phyloP scores from a whole-genome alignment of 1,139 yeast genomes.

The Groenewaldozyma auringiensis region DNA sequence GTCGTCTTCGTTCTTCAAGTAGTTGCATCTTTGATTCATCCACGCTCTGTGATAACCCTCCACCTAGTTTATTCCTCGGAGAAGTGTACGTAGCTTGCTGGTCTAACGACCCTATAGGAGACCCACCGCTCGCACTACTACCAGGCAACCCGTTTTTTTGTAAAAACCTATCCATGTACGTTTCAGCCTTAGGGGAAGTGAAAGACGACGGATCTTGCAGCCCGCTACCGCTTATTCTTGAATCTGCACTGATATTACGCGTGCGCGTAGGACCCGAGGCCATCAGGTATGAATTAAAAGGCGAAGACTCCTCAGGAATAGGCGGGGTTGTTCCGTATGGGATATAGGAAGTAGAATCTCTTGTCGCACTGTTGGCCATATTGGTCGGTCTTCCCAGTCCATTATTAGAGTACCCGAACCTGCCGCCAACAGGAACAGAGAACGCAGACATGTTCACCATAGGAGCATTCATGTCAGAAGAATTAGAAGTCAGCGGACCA shows the following conservation, averaged over 20 bases:
- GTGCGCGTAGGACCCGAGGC: slow-evolving; percentile 13
- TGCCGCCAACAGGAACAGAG: slow-evolving; percentile 7
- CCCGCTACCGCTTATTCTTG: background rate
- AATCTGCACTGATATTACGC: background rate
- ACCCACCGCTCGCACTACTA: background rate
- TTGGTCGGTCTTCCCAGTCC: background rate
- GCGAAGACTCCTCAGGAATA: slow-evolving; percentile 25
- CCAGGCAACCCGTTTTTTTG: slow-evolving; percentile 12
- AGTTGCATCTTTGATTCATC: slow-evolving; percentile 17
- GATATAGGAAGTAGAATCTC: background rate
- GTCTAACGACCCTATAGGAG: slow-evolving; percentile 1
- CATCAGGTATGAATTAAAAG: slow-evolving; percentile 26
- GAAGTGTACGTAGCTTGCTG: slow-evolving; percentile 6
- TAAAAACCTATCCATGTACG: slow-evolving; percentile 16
- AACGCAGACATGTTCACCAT: slow-evolving; percentile 4
- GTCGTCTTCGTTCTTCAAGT: slow-evolving; percentile 30
- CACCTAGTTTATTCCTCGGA: background rate
- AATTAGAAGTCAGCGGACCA: slow-evolving; percentile 7
- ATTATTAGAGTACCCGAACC: background rate
- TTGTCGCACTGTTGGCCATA: slow-evolving; percentile 2
- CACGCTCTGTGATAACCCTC: slow-evolving; percentile 8
- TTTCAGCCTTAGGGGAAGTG: slow-evolving; percentile 14
- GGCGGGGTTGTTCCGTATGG: slow-evolving; percentile 24
- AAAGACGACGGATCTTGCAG: slow-evolving; percentile 2
- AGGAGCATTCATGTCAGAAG: slow-evolving; percentile 16